These are phyloP conservation scores for Cicer yamashitae DNA, from an alignment of 306 rosid genomes.

Conservation along the genomic window DNA sequence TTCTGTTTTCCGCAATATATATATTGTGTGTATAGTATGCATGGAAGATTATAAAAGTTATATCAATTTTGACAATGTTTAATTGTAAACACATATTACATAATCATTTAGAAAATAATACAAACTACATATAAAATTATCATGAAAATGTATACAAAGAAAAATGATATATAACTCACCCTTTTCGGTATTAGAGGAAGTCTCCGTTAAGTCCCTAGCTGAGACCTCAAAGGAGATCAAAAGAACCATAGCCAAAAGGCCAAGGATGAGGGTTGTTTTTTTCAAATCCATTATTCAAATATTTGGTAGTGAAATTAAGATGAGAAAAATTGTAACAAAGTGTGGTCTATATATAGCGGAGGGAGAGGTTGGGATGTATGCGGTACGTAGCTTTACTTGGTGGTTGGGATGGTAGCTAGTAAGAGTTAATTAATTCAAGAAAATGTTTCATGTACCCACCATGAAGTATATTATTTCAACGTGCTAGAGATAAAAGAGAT, in stretches of 20 bases:
- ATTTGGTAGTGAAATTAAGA: background rate
- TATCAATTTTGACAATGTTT: too few species aligned
- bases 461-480: too few species aligned
- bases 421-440: background rate
- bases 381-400: background rate
- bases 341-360: conserved; percentile 19
- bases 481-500: too few species aligned
- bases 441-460: too few species aligned
- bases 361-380: background rate
- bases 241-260: conserved; percentile 52
- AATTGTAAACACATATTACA: too few species aligned
- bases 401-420: background rate
- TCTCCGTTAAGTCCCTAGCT: conserved; percentile 42
- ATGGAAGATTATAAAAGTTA: too few species aligned
- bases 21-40: too few species aligned
- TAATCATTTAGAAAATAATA: too few species aligned
- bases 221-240: conserved; percentile 36
- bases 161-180: conserved; percentile 26
- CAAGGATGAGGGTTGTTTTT: conserved; percentile 34
- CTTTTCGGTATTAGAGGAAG: conserved; percentile 22
- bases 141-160: background rate
- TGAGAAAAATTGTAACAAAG: background rate
- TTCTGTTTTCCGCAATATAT: too few species aligned
- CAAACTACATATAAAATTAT: too few species aligned
- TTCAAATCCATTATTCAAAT: conserved; percentile 52